Conservation (phyloP, 2,329 filamentous ascomycete genomes). For the Diplodia intermedia region DNA sequence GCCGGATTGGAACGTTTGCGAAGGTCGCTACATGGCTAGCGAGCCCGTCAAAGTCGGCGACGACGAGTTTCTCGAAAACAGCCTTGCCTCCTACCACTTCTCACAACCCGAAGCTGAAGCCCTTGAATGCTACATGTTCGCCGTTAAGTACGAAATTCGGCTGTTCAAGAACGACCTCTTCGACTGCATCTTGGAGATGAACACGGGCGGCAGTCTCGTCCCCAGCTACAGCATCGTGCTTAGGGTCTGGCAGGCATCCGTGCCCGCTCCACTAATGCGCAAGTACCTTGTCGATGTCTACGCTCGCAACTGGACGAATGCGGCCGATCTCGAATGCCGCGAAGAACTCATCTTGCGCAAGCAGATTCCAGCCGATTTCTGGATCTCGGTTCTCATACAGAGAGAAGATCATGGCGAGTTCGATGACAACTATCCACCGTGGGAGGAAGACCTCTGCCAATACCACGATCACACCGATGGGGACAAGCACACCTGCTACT, state of each 20-base stretch:
- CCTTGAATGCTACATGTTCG: constrained; percentile 28
- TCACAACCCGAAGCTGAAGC: constrained; percentile 5
- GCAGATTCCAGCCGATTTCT: constrained; percentile 1
- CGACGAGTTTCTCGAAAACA: not conserved
- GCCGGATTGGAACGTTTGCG: not conserved
- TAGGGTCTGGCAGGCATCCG: not conserved
- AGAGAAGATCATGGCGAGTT: not conserved
- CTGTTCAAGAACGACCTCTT: constrained; percentile 25
- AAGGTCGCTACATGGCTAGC: not conserved
- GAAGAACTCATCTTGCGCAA: constrained; percentile 20
- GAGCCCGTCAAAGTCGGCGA: not conserved
- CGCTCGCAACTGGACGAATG: constrained; percentile 10
- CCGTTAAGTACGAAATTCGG: constrained; percentile 3
- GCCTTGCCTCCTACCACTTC: not conserved
- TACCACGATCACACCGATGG: constrained; percentile 9
- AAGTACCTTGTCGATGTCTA: constrained; percentile 18
- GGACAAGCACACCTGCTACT: not conserved
- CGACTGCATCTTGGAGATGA: constrained; percentile 21
- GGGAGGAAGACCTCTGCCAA: constrained; percentile 19
- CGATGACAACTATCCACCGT: constrained; percentile 9
- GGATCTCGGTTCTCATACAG: constrained; percentile 1
- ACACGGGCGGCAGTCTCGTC: not conserved
- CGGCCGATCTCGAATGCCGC: constrained; percentile 1
- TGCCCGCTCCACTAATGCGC: not conserved
- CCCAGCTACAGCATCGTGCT: constrained; percentile 22